Evolutionary conservation across 495 filamentous ascomycete species (phyloP).

Genomic region (Hypomontagnella submonticulosa): DNA sequence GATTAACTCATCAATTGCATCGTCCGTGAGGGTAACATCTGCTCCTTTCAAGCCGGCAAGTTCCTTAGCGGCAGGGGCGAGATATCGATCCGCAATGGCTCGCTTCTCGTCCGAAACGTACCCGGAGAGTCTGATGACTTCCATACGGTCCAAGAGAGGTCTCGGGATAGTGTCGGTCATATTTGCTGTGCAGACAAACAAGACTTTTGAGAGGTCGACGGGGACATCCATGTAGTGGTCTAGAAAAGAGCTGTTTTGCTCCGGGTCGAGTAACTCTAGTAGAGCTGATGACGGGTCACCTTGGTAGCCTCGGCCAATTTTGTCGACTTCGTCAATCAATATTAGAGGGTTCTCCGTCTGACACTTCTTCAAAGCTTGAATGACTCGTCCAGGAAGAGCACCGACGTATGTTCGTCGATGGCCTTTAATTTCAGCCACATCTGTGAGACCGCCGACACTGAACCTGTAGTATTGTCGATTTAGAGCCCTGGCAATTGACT

Average conservation of each 20-base stretch:
- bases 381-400: slow-evolving; percentile 93
- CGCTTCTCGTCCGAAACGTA: slow-evolving; percentile 99
- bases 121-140: slow-evolving; percentile 94
- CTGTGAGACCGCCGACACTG: slow-evolving; percentile 94
- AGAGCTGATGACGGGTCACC: slow-evolving; percentile 96
- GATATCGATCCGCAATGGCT: slow-evolving; percentile 94
- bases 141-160: slow-evolving; percentile 96
- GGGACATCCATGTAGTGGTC: slow-evolving; percentile 99
- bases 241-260: slow-evolving; percentile 96
- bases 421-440: slow-evolving; percentile 99
- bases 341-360: slow-evolving; percentile 98
- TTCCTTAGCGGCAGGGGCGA: slow-evolving; percentile 91
- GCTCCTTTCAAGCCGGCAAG: slow-evolving; percentile 90
- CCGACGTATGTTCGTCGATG: slow-evolving; percentile 97
- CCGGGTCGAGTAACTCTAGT: slow-evolving; percentile 93
- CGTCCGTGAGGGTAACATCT: slow-evolving; percentile 82
- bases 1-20: slow-evolving; percentile 94
- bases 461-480: slow-evolving; percentile 98
- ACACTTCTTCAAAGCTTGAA: slow-evolving; percentile 98
- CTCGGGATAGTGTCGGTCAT: slow-evolving; percentile 98
- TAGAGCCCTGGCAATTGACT: slow-evolving; percentile 93
- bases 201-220: slow-evolving; percentile 95
- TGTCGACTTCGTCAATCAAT: slow-evolving; percentile 97
- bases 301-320: slow-evolving; percentile 94
- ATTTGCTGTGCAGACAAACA: slow-evolving; percentile 99